Evolutionary conservation across 305 asterid species (phyloP), one percentile per base, ranked within the genome.

Genomic region (Plantago rigida): DNA sequence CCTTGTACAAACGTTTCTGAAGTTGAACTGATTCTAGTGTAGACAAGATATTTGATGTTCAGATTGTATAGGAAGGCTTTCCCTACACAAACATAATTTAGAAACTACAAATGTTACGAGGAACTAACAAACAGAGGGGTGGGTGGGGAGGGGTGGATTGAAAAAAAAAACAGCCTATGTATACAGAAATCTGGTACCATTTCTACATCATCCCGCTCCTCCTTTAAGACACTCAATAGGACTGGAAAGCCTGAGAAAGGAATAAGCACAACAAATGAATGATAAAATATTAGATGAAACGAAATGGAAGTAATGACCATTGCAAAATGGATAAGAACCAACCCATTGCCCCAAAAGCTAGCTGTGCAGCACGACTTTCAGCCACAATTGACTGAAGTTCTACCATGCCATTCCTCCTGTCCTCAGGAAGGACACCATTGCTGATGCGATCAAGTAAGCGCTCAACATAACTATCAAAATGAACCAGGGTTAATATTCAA

Each of bases 281-380:
- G 39, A 68, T 62, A 67, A 36, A 31, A 49, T 12, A 9, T 11
- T 61, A 44, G 44, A 70, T 61, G 13, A 63, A 63, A 70, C 57
- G 13, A 63, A 63, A 13, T 44, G 49, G 51, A 51, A 22, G 61
- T 61, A 47, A 51, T 51, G 60, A 58, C 47, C 46, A 48, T 17
- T 29, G 51, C 62, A 28, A 29, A 66, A 31, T 60, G 56, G 51
- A 47, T 66, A 62, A 63, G 52, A 62, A 84, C 84, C 57, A 70
- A 91, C 98, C 96, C 89, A 82, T 86, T 56, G 96, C 96, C 62
- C 98, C 96, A 74, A 91, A 85, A 61, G 96, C 95, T 72, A 91
- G 73, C 82, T 88, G 94, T 13, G 93, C 84, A 69, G 81, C 81
- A 55, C 64, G 81, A 72, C 89, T 91, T 71, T 91, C 95, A 56